Evolutionary conservation across 139 green algal species (phyloP).

Genomic region (Microglena sp.): DNA sequence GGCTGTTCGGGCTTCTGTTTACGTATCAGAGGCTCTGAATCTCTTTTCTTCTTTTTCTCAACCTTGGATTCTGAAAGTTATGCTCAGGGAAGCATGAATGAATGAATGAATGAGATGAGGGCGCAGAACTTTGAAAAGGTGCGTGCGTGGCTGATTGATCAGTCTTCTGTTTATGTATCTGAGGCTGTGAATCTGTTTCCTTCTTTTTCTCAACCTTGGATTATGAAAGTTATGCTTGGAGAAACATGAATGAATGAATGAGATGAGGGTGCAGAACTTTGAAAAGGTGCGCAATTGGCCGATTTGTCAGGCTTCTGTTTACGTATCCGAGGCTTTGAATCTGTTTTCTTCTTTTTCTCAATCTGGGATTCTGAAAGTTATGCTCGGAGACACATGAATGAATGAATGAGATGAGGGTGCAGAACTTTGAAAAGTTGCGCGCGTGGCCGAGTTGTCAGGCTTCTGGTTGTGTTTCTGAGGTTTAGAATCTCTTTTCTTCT

Average conservation of each 20-base stretch:
- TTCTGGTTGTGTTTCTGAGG: neutral
- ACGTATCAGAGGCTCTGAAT: too few species aligned
- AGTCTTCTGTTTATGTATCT: neutral
- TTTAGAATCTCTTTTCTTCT: too few species aligned
- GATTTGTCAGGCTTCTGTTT: neutral
- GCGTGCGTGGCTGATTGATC: conserved; percentile 1
- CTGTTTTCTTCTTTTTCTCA: too few species aligned
- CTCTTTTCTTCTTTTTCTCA: too few species aligned
- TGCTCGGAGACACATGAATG: neutral
- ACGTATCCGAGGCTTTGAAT: too few species aligned
- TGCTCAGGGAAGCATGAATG: neutral
- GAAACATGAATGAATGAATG: neutral
- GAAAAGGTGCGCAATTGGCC: conserved; percentile 17
- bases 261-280: conserved; percentile 18
- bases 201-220: too few species aligned
- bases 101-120: conserved; percentile 16
- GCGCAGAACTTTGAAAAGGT: conserved; percentile 22
- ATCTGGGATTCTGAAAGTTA: neutral
- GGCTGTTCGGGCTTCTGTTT: neutral
- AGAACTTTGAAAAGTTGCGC: conserved; percentile 22
- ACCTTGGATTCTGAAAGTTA: neutral
- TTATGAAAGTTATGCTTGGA: neutral
- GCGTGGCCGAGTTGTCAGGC: neutral
- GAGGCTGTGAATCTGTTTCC: too few species aligned
- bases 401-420: conserved; percentile 12